Evolutionary conservation across 345 rosid genomes (phyloP), one percentile per base, ranked within the genome.

Genomic region (Clausena lansium): DNA sequence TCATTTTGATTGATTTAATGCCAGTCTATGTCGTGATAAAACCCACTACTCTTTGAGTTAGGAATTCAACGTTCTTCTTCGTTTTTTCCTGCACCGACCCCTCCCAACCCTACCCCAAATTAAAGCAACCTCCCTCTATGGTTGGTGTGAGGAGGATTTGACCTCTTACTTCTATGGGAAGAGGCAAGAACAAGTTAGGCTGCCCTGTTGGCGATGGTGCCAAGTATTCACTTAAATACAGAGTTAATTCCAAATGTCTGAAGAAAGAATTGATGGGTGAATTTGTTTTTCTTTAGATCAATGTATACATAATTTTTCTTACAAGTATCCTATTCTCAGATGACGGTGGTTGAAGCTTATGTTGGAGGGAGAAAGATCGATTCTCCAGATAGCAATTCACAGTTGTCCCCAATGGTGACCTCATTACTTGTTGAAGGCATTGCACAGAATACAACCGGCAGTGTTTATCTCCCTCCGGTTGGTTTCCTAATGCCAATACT

Each of bases 321-420:
- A 33, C 35, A 2, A 32, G 6, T 33, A 65, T 15, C n/a, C 39
- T 32, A n/a, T 61, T 64, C 35, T 24, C 80, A 96, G 99, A 96
- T 96, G 99, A 91, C 97, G 0, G 93, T 96, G 41, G 95, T 96
- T 62, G 97, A 90, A 87, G 93, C 87, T 73, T 88, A 82, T 86
- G 81, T 83, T 79, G 95, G 97, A 62, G 88, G 73, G 74, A 84
- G 80, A 73, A 91, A 87, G 74, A 81, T 81, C 72, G 85, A 82
- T 79, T 76, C 77, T 83, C 87, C 88, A 0, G 86, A 82, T 67
- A 86, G 86, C 77, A 78, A 82, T 71, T 84, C 91, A 36, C 85
- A 87, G 75, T 80, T 88, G 78, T 80, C 86, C 13, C 75, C 89
- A 55, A 81, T 78, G 55, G 78, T 85, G 77, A 68, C 73, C 39